Percentiles rank a stretch among this genome's conserved stretches.
Conservation (phyloP, 345 rosid species). For the Eucalyptus cloeziana region DNA sequence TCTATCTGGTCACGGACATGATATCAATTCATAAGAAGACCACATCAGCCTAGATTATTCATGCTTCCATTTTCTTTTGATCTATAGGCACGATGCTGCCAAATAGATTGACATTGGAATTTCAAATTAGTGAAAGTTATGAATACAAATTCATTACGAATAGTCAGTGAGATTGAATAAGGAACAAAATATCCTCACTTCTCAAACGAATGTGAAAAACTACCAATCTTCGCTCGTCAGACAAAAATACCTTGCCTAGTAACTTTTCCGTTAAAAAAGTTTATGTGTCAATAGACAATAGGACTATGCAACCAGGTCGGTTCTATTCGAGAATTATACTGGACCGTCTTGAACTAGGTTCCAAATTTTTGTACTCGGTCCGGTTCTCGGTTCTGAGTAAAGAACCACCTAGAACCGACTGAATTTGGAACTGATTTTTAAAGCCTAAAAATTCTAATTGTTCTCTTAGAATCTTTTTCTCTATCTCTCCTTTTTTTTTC, state of each 20-base stretch:
- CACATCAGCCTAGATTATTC: not conserved
- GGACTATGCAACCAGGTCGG: accelerated
- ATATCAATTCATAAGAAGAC: not conserved
- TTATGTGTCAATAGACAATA: not conserved
- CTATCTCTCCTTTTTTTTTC: too few relatives aligned
- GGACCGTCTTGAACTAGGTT: too few relatives aligned
- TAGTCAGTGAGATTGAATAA: not conserved
- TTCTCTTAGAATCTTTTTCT: too few relatives aligned
- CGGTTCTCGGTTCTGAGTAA: too few relatives aligned
- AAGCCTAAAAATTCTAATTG: too few relatives aligned
- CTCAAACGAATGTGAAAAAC: not conserved
- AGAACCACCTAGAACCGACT: too few relatives aligned
- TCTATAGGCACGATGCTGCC: not conserved
- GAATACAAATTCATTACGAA: not conserved
- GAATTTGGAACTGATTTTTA: too few relatives aligned
- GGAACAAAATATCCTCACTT: not conserved
- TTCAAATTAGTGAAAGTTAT: not conserved
- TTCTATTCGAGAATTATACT: too few relatives aligned
- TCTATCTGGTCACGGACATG: not conserved
- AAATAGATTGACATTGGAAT: not conserved
- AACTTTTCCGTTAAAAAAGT: not conserved
- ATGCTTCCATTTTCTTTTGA: not conserved
- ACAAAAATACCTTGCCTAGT: not conserved
- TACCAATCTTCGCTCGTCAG: not conserved
- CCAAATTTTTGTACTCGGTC: too few relatives aligned